A percentile compares a stretch with the other conserved stretches of the same genome.
phyloP scores from a whole-genome alignment of 306 rosid species.

The Phaseolus lunatus region DNA sequence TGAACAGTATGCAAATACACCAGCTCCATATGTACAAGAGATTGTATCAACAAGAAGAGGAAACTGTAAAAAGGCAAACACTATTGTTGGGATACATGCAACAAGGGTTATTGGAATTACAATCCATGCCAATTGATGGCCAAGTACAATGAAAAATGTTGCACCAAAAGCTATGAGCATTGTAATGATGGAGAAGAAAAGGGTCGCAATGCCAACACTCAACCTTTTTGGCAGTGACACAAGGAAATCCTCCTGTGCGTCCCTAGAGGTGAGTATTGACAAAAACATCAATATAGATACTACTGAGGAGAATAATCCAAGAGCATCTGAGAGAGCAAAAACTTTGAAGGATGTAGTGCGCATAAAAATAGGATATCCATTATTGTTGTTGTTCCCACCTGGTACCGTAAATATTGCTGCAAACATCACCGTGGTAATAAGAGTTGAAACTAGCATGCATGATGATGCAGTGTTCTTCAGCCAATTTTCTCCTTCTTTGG shows the following conservation, averaged over 20 bases:
- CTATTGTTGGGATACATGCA: conserved; percentile 28
- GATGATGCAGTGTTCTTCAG: conserved; percentile 37
- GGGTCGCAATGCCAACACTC: conserved; percentile 32
- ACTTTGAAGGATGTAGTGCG: conserved; percentile 17
- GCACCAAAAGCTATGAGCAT: conserved; percentile 39
- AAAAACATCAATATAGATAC: conserved; percentile 30
- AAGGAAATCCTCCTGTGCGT: conserved; percentile 37
- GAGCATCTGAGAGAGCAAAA: conserved; percentile 33
- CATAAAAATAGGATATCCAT: conserved; percentile 13
- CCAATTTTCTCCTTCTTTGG: conserved; percentile 40
- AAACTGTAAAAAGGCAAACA: conserved; percentile 35
- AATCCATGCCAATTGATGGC: conserved; percentile 37
- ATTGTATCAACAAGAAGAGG: conserved; percentile 39
- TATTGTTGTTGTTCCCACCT: conserved; percentile 19
- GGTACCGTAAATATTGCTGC: conserved; percentile 34
- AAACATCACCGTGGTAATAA: conserved; percentile 37
- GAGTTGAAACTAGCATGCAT: conserved; percentile 32
- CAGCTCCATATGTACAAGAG: conserved; percentile 32
- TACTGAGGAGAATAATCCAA: conserved; percentile 33
- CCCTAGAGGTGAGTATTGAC: conserved; percentile 37
- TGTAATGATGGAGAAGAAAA: conserved; percentile 37
- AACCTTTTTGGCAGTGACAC: conserved; percentile 36
- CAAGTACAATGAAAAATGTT: conserved; percentile 36
- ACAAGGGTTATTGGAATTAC: conserved; percentile 26
- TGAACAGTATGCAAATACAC: conserved; percentile 1